Evolutionary conservation across 805 yeast species (phyloP).

Genomic region (Kodamaea kaohsiungensis): DNA sequence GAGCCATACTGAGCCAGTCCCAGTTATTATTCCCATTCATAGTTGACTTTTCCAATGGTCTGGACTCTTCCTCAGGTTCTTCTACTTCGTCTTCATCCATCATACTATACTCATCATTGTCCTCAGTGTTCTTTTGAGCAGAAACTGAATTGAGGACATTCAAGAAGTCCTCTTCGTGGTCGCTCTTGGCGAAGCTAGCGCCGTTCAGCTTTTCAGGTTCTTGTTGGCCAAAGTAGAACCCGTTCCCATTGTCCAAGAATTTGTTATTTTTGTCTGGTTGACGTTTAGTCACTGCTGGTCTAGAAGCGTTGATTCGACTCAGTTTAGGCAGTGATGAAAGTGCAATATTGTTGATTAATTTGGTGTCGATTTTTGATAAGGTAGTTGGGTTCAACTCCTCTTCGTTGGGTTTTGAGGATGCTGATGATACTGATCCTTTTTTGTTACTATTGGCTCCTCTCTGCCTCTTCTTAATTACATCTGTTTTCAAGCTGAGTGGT

Average conservation of each 20-base stretch:
- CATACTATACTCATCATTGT: constrained; percentile 6
- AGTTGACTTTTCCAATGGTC: constrained; percentile 1
- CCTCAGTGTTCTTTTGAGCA: constrained; percentile 8
- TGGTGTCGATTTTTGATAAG: constrained; percentile 19
- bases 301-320: neutral
- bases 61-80: constrained; percentile 8
- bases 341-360: constrained; percentile 11
- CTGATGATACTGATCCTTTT: constrained; percentile 15
- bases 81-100: constrained; percentile 9
- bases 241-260: constrained; percentile 10
- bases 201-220: neutral
- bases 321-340: constrained; percentile 4
- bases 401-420: constrained; percentile 24
- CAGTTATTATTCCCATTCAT: constrained; percentile 26
- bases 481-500: constrained; percentile 87
- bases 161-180: constrained; percentile 18
- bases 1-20: constrained; percentile 50
- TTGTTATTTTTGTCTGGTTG: neutral
- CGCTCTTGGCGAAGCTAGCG: constrained; percentile 6
- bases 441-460: constrained; percentile 39
- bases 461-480: constrained; percentile 89
- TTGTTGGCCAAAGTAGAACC: constrained; percentile 11
- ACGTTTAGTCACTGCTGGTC: neutral
- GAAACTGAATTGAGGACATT: constrained; percentile 15
- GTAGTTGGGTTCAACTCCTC: constrained; percentile 53